These are phyloP conservation scores for Fusarium austroafricanum DNA, from an alignment of 2,329 filamentous ascomycete species.

Conservation along the genomic window DNA sequence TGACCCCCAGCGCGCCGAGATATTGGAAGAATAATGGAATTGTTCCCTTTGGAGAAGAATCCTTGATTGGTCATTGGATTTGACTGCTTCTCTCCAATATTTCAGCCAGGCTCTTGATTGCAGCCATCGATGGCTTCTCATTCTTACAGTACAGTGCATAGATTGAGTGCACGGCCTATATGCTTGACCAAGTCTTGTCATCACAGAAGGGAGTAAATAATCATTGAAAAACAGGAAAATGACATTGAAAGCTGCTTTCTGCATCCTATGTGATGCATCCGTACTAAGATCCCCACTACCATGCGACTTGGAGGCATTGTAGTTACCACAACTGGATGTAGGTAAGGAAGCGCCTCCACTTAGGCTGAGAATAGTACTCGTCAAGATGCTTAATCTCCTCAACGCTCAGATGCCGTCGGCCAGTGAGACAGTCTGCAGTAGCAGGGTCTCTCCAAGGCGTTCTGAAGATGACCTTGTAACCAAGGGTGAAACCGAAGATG, in stretches of 20 bases:
- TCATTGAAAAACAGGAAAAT: no score
- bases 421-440: conserved; percentile 34
- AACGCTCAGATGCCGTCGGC: conserved; percentile 17
- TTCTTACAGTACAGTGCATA: no score
- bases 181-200: no score
- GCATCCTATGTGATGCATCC: no score
- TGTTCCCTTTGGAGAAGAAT: background rate
- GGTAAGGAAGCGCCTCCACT: conserved; percentile 38
- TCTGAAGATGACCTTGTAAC: conserved; percentile 33
- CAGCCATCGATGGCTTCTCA: no score
- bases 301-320: background rate
- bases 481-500: conserved; percentile 35
- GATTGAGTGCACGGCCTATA: no score
- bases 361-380: conserved; percentile 23
- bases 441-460: conserved; percentile 36
- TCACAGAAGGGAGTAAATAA: no score
- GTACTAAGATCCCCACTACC: no score
- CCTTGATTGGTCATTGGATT: background rate
- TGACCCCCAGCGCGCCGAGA: background rate
- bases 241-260: no score
- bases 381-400: conserved; percentile 38
- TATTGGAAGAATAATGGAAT: background rate
- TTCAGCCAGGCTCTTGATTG: no score
- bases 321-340: conserved; percentile 36
- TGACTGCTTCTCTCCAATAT: no score